phyloP scores from a whole-genome alignment of 768 basidiomycete species.

The Crucibulum laeve region DNA sequence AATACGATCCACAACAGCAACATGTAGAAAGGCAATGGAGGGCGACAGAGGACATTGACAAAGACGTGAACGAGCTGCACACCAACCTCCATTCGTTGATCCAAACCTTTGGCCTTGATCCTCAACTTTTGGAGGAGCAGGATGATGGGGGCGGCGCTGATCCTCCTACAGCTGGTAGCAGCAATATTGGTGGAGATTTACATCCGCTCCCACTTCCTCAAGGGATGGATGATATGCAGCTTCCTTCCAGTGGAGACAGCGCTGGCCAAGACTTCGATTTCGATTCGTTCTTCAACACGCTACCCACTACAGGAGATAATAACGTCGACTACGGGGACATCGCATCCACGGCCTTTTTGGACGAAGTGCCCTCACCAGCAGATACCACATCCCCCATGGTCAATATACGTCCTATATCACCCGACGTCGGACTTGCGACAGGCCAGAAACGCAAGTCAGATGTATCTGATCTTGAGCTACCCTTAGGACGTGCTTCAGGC shows the following conservation, averaged over 20 bases:
- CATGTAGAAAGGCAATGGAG: slow-evolving; percentile 53
- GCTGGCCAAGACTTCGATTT: slow-evolving; percentile 19
- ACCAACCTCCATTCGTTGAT: slow-evolving; percentile 69
- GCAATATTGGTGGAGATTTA: neutral
- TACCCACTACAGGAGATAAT: slow-evolving; percentile 5
- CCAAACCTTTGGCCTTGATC: slow-evolving; percentile 64
- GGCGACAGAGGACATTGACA: slow-evolving; percentile 59
- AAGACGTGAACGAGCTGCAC: slow-evolving; percentile 69
- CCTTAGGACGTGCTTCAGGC: neutral
- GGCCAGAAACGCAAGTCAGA: slow-evolving; percentile 38
- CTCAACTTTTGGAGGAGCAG: slow-evolving; percentile 21
- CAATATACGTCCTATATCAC: slow-evolving; percentile 16
- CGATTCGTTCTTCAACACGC: slow-evolving; percentile 19
- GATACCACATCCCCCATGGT: slow-evolving; percentile 17
- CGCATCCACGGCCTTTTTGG: slow-evolving; percentile 20
- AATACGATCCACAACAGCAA: slow-evolving; percentile 14
- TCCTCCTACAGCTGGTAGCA: no score
- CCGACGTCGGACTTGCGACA: slow-evolving; percentile 8
- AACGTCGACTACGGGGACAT: slow-evolving; percentile 8
- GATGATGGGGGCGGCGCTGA: neutral
- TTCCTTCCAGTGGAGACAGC: slow-evolving; percentile 1
- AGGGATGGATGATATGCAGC: neutral
- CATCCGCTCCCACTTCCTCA: neutral
- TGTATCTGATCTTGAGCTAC: slow-evolving; percentile 17
- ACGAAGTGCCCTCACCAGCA: slow-evolving; percentile 20